Evolutionary conservation across 352 stramenopile species (phyloP), one percentile per base, ranked within the genome.

Genomic region (Phytophthora kernoviae): DNA sequence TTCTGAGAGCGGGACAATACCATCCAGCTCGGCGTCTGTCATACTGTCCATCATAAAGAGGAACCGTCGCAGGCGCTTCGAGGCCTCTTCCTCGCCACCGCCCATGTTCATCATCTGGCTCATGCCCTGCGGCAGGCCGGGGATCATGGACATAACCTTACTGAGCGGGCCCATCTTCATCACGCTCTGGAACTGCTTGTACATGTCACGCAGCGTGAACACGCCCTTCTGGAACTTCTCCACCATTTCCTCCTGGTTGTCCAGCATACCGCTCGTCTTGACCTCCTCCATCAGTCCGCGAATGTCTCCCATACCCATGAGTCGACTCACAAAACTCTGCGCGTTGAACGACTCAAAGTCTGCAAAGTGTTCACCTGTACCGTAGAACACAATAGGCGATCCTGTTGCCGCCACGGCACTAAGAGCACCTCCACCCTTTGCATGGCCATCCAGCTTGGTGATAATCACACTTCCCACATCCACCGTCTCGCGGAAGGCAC

Each of bases 31-130:
- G 1, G 91, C 90, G 57, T 98, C 90, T 4, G 92, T 98, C 97
- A 99, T 99, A 59, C 82, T 98, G 70, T 99, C 97, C 96, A 99
- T 99, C 84, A 99, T 99, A 79, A 97, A 99, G 66, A 99, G 85
- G 77, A 99, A 99, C 42, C 94, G 94, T 46, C 98, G 97, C 30
- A 99, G 79, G 15, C 91, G 81, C 61, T 96, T 94, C 5, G 84
- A 97, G 10, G 82, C 85, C 69, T 98, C 90, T 47, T 98, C 89
- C 53, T 98, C 95, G 5, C 90, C 89, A 45, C 90, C 91, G 32
- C 89, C 91, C 67, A 92, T 87, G 46, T 90, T 96, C 65, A 98
- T 96, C 58, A 98, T 82, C 60, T 92, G 81, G 30, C 72, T 88
- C 87, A 96, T 92, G 17, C 82, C 85, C 48, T 97, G 87, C 5